These are phyloP conservation scores for Amanita bisporigera DNA, from an alignment of 1,284 basidiomycete genomes.

Conservation along the genomic window DNA sequence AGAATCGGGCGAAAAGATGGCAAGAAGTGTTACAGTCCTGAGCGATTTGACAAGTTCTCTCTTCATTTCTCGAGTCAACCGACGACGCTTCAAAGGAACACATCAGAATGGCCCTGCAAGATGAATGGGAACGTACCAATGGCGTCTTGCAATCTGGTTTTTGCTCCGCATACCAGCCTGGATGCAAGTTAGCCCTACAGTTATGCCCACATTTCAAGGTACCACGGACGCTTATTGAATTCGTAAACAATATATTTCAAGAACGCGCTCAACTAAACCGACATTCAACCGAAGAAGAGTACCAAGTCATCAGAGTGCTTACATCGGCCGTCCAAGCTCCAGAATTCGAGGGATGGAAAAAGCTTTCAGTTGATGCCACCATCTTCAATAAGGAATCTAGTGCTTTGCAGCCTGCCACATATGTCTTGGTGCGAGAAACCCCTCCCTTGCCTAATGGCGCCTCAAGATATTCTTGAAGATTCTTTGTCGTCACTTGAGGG, in stretches of 20 bases:
- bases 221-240: slow-evolving; percentile 75
- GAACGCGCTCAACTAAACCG: slow-evolving; percentile 74
- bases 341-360: slow-evolving; percentile 84
- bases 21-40: slow-evolving; percentile 82
- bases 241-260: slow-evolving; percentile 87
- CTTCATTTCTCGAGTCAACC: slow-evolving; percentile 82
- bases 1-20: slow-evolving; percentile 88
- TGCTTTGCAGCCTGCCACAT: slow-evolving; percentile 85
- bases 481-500: slow-evolving; percentile 53
- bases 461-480: slow-evolving; percentile 65
- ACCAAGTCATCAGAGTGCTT: slow-evolving; percentile 38
- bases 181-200: slow-evolving; percentile 6
- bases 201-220: neutral
- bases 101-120: slow-evolving; percentile 11
- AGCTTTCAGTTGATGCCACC: slow-evolving; percentile 88
- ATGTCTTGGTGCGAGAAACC: slow-evolving; percentile 53
- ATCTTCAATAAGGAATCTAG: slow-evolving; percentile 85
- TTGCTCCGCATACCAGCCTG: slow-evolving; percentile 85
- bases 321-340: slow-evolving; percentile 74
- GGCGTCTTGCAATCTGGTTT: slow-evolving; percentile 86
- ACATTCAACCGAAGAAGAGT: slow-evolving; percentile 8
- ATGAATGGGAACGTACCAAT: slow-evolving; percentile 44
- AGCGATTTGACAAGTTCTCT: slow-evolving; percentile 86
- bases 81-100: slow-evolving; percentile 55
- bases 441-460: slow-evolving; percentile 55